Percentiles rank a stretch among this genome's conserved stretches.
phyloP scores from a whole-genome alignment of 352 stramenopile genomes.

The Phytophthora multivora region DNA sequence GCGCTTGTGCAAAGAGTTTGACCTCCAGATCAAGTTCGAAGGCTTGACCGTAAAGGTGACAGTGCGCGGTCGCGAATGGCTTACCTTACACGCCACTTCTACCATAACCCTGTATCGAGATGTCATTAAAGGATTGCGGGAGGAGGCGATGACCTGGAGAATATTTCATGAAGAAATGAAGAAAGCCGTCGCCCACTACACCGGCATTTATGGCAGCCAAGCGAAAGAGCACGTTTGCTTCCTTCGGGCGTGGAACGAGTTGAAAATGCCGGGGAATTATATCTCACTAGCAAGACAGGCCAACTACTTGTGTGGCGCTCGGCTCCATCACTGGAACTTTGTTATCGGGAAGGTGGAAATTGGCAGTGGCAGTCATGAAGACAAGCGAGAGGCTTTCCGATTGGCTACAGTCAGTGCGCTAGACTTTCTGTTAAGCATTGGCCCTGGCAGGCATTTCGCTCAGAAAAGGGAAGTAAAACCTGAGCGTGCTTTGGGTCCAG shows the following conservation, averaged over 20 bases:
- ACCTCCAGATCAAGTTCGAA: conserved; percentile 51
- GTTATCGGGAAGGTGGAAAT: conserved; percentile 68
- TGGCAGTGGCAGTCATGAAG: conserved; percentile 62
- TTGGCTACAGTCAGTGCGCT: conserved; percentile 47
- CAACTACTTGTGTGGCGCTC: conserved; percentile 52
- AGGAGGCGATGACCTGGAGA: conserved; percentile 51
- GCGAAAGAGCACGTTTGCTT: conserved; percentile 48
- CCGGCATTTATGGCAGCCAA: conserved; percentile 17
- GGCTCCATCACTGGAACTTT: conserved; percentile 70
- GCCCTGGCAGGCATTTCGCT: conserved; percentile 3
- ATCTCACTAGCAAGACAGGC: conserved; percentile 47
- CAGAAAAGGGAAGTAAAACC: conserved; percentile 9
- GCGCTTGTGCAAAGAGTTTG: conserved; percentile 35
- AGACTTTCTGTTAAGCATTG: conserved; percentile 42
- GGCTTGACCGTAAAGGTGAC: conserved; percentile 43
- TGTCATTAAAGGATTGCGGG: conserved; percentile 53
- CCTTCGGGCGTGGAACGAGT: conserved; percentile 53
- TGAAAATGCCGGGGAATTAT: conserved; percentile 44
- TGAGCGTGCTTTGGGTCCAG: conserved; percentile 2
- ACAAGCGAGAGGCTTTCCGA: conserved; percentile 57
- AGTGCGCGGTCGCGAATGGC: conserved; percentile 56
- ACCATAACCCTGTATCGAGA: conserved; percentile 50
- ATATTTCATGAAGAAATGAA: conserved; percentile 48
- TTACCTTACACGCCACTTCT: conserved; percentile 44
- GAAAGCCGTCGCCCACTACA: conserved; percentile 28